These are phyloP conservation scores for Dothiorella sarmentorum DNA, from an alignment of 2,329 filamentous ascomycete species.

Conservation along the genomic window DNA sequence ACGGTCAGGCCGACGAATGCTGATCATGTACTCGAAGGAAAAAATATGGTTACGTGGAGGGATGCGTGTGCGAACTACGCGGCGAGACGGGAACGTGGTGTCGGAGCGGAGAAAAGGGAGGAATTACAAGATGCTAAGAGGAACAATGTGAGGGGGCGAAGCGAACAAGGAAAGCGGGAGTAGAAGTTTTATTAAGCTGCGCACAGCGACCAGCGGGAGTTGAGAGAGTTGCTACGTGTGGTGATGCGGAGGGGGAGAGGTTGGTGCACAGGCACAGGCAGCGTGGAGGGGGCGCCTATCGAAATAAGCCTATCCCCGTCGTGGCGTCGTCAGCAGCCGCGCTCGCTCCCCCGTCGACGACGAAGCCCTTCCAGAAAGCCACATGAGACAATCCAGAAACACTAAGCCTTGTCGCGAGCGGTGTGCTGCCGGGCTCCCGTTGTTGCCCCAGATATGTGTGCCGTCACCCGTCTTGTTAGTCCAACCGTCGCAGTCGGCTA, in stretches of 20 bases:
- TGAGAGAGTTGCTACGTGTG: background rate
- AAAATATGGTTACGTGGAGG: background rate
- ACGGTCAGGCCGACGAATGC: background rate
- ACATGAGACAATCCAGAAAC: background rate
- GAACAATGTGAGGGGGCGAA: background rate
- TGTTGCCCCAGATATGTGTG: too few species aligned
- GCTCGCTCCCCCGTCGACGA: background rate
- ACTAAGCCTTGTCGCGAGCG: background rate
- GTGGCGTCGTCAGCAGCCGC: conserved; percentile 4
- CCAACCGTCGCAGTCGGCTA: too few species aligned
- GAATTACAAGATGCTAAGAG: background rate
- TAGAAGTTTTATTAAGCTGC: background rate
- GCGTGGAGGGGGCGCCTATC: conserved; percentile 1
- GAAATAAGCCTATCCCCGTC: conserved; percentile 3
- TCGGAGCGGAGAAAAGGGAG: background rate
- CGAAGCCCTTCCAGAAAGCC: background rate
- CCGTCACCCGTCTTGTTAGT: too few species aligned
- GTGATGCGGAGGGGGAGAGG: background rate
- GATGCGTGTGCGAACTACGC: conserved; percentile 1
- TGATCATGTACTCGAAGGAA: background rate
- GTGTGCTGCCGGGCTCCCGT: background rate
- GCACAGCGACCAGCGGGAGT: background rate
- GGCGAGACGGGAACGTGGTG: background rate
- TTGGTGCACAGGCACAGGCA: conserved; percentile 7
- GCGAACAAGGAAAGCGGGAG: background rate